Conservation (phyloP, 257 asterid species). For the Petunia axillaris region DNA sequence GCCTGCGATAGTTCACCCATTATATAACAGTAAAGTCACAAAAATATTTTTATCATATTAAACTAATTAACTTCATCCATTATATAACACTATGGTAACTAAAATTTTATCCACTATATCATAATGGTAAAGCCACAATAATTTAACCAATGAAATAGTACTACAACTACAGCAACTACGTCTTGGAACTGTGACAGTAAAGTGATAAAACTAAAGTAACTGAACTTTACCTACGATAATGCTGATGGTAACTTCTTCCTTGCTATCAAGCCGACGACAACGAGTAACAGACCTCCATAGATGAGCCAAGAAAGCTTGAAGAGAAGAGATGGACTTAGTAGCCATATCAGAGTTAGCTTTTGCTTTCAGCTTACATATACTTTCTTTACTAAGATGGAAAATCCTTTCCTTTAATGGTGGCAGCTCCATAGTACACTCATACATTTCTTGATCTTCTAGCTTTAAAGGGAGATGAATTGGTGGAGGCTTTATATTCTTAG, state of each 20-base stretch:
- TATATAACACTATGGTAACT: no score
- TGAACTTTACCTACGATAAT: not conserved
- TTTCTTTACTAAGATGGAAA: conserved; percentile 39
- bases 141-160: no score
- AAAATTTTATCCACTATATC: no score
- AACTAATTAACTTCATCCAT: no score
- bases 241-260: not conserved
- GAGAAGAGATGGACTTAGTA: conserved; percentile 18
- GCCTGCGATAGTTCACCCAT: not conserved
- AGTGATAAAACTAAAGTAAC: no score
- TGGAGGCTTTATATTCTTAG: not conserved
- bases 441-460: conserved; percentile 20
- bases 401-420: conserved; percentile 34
- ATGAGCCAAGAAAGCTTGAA: conserved; percentile 27
- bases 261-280: not conserved
- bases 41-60: no score
- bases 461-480: conserved; percentile 29
- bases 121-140: no score
- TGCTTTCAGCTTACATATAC: not conserved
- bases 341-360: conserved; percentile 15
- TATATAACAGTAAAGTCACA: no score
- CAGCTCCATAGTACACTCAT: not conserved
- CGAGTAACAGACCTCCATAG: conserved; percentile 18
- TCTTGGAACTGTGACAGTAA: no score
- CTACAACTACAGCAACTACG: no score